These are phyloP conservation scores for Salix caprea DNA, from an alignment of 345 rosid species.

Conservation along the genomic window DNA sequence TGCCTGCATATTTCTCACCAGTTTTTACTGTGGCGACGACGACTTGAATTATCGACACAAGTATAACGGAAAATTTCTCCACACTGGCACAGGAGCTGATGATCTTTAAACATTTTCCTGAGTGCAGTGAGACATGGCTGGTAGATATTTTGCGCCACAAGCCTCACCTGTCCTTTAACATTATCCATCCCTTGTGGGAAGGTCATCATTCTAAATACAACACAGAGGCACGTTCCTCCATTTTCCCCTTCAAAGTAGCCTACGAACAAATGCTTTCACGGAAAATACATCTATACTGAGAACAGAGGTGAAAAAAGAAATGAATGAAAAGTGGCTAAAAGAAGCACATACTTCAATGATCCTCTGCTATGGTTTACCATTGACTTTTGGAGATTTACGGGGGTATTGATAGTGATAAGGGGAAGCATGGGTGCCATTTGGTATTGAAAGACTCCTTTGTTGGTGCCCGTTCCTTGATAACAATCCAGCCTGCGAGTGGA, in stretches of 20 bases:
- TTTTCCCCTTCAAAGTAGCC: conserved; percentile 26
- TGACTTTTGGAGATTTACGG: conserved; percentile 64
- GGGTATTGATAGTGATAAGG: conserved; percentile 61
- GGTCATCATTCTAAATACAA: conserved; percentile 25
- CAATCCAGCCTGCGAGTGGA: conserved; percentile 38
- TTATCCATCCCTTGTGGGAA: conserved; percentile 5
- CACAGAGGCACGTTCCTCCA: conserved; percentile 22
- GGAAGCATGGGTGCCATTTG: conserved; percentile 64
- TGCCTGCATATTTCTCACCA: no score
- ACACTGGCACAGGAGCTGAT: background rate
- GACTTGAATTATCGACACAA: no score
- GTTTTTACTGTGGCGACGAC: no score
- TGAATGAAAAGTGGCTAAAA: conserved; percentile 7
- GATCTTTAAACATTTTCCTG: conserved; percentile 24
- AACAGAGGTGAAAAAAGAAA: background rate
- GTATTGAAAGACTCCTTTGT: conserved; percentile 64
- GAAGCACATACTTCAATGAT: conserved; percentile 14
- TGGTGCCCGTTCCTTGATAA: conserved; percentile 55
- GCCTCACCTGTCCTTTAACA: conserved; percentile 18
- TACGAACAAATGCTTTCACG: conserved; percentile 33
- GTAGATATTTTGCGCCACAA: conserved; percentile 18
- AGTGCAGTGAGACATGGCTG: conserved; percentile 15
- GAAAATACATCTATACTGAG: conserved; percentile 29
- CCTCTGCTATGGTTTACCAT: conserved; percentile 39
- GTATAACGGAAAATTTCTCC: background rate